A percentile compares a stretch with the other conserved stretches of the same genome.
Evolutionary conservation across 2,329 filamentous ascomycete species (phyloP).

Genomic region (Ophiocordyceps sinensis): DNA sequence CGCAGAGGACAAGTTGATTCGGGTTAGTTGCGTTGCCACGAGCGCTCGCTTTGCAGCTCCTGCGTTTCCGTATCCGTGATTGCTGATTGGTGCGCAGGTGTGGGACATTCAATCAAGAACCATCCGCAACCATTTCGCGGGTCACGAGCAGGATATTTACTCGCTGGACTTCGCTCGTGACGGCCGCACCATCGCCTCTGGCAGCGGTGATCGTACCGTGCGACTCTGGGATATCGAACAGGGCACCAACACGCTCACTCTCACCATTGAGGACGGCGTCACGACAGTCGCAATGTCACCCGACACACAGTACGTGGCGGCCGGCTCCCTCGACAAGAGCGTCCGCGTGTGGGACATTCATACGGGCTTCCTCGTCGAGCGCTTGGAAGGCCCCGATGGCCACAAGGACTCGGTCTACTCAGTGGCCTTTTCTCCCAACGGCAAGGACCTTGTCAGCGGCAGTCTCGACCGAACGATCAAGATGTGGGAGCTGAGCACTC

Average conservation of each 20-base stretch:
- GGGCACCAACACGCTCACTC: conserved; percentile 65
- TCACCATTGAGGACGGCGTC: conserved; percentile 91
- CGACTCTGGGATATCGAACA: conserved; percentile 91
- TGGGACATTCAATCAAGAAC: conserved; percentile 81
- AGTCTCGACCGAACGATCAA: conserved; percentile 97
- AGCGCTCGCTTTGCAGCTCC: not conserved
- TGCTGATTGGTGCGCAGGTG: conserved; percentile 38
- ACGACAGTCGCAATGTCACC: conserved; percentile 96
- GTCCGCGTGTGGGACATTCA: conserved; percentile 93
- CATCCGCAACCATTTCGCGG: conserved; percentile 88
- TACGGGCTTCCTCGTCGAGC: conserved; percentile 74
- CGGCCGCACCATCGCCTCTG: conserved; percentile 86
- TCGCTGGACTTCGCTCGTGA: conserved; percentile 90
- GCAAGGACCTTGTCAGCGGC: conserved; percentile 83
- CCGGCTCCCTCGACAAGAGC: conserved; percentile 92
- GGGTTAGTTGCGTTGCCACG: conserved; percentile 41
- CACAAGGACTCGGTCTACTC: conserved; percentile 97
- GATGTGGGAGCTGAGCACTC: conserved; percentile 87
- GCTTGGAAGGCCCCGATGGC: conserved; percentile 81
- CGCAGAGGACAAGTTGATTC: conserved; percentile 93
- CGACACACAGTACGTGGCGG: conserved; percentile 85
- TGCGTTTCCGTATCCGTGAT: not conserved
- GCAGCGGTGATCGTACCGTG: conserved; percentile 86
- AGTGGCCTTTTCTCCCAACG: conserved; percentile 88
- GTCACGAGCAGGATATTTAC: conserved; percentile 98